Percentiles rank a stretch among this genome's conserved stretches.
Conservation (phyloP, 208 protist genomes). For the Angomonas deanei region DNA sequence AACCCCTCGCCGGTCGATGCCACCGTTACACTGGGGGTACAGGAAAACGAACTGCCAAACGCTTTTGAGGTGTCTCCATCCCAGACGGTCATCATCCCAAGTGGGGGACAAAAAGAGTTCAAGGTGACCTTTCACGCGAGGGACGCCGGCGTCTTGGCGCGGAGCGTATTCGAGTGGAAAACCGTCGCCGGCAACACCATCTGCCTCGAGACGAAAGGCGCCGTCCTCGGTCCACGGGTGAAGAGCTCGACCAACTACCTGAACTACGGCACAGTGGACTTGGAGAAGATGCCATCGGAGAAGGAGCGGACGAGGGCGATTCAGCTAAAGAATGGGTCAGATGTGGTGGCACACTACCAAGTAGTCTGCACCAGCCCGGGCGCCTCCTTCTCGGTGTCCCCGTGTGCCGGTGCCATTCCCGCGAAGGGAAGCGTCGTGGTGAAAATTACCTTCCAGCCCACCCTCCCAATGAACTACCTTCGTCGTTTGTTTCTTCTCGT, state of each 20-base stretch:
- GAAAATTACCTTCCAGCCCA: constrained; percentile 66
- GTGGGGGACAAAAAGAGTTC: constrained; percentile 36
- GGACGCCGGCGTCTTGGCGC: constrained; percentile 24
- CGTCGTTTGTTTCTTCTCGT: constrained; percentile 71
- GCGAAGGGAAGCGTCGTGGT: constrained; percentile 37
- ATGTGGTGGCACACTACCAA: constrained; percentile 28
- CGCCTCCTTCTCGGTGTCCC: constrained; percentile 57
- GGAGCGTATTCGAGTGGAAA: constrained; percentile 37
- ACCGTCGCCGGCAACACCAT: constrained; percentile 64
- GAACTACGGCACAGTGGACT: constrained; percentile 75
- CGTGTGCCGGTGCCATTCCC: constrained; percentile 43
- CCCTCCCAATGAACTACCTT: constrained; percentile 78
- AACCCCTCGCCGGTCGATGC: constrained; percentile 81
- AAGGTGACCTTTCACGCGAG: constrained; percentile 41
- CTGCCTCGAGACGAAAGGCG: constrained; percentile 38
- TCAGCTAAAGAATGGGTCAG: constrained; percentile 50
- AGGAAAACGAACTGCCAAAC: constrained; percentile 25
- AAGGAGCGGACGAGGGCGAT: constrained; percentile 23
- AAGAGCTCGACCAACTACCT: constrained; percentile 41
- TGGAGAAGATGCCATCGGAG: constrained; percentile 30
- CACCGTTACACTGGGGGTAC: constrained; percentile 27
- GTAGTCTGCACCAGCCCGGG: constrained; percentile 38
- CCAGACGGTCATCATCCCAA: constrained; percentile 32
- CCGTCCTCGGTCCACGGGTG: constrained; percentile 42
- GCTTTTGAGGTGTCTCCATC: constrained; percentile 48